Conservation (phyloP, 352 stramenopile genomes). For the Saprolegnia parasitica region DNA sequence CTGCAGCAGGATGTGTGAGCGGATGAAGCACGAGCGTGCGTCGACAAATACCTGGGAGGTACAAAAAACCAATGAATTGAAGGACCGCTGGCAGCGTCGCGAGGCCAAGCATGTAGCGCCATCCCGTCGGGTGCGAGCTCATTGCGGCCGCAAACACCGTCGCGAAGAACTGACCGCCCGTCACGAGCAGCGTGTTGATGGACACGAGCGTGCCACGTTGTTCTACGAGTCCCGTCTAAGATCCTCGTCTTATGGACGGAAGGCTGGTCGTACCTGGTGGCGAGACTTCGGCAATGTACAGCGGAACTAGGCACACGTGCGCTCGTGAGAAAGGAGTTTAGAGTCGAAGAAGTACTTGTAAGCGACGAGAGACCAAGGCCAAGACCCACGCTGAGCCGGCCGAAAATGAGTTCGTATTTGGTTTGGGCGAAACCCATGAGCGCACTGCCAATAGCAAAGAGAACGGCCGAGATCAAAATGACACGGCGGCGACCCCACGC, state of each 20-base stretch:
- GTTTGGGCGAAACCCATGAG: constrained; percentile 54
- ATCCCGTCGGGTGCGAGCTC: constrained; percentile 48
- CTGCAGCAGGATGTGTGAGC: constrained; percentile 18
- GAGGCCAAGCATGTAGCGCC: constrained; percentile 79
- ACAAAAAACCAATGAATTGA: constrained; percentile 64
- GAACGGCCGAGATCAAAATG: constrained; percentile 55
- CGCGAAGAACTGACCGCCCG: constrained; percentile 74
- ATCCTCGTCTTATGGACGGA: not conserved
- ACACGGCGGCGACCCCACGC: constrained; percentile 51
- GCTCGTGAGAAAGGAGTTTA: not conserved
- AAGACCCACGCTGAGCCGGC: constrained; percentile 55
- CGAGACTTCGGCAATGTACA: constrained; percentile 76
- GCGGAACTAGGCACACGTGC: constrained; percentile 36
- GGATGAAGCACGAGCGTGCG: not conserved
- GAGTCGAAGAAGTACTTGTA: constrained; percentile 31
- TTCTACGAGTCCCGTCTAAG: constrained; percentile 20
- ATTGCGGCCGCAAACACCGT: constrained; percentile 55
- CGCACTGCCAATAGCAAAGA: constrained; percentile 56
- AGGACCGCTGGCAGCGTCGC: constrained; percentile 56
- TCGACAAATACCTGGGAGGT: constrained; percentile 37
- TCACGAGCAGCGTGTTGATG: constrained; percentile 69
- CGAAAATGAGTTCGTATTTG: constrained; percentile 49
- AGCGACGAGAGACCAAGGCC: constrained; percentile 69
- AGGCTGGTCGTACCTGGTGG: constrained; percentile 32
- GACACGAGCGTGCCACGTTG: constrained; percentile 67